phyloP scores from a whole-genome alignment of 2,329 filamentous ascomycete species.

The Diaporthe nobilis region DNA sequence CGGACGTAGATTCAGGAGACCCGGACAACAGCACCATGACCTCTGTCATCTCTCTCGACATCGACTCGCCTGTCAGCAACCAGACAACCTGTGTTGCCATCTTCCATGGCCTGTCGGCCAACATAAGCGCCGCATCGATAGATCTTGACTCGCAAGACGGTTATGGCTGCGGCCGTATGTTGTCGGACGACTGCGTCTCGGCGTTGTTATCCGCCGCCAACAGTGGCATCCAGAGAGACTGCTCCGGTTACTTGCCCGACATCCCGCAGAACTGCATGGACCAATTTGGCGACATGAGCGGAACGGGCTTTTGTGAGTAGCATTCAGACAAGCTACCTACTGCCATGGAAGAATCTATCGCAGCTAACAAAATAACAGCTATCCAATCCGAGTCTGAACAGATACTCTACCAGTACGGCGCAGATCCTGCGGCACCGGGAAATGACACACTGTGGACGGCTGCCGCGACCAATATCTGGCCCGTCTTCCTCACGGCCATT shows the following conservation, averaged over 20 bases:
- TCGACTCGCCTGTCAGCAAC: background rate
- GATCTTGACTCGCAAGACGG: conserved; percentile 8
- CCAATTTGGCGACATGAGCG: background rate
- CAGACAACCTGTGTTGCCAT: background rate
- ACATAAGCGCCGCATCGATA: background rate
- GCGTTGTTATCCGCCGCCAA: background rate
- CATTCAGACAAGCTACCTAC: no score
- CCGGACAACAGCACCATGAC: background rate
- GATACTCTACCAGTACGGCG: background rate
- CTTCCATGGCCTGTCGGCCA: background rate
- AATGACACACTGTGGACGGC: background rate
- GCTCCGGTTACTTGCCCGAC: background rate
- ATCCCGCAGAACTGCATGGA: background rate
- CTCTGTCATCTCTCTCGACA: conserved; percentile 11
- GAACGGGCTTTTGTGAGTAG: background rate
- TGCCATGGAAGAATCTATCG: background rate
- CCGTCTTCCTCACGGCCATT: background rate
- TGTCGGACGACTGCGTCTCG: conserved; percentile 7
- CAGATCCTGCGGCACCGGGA: background rate
- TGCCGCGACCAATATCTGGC: conserved; percentile 5
- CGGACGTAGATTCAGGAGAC: background rate
- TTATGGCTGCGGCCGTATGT: background rate
- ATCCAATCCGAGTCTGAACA: background rate
- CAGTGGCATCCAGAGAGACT: background rate
- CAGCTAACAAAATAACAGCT: background rate